Conservation (phyloP, 164 flowering plant genomes). For the Kingdonia uniflora region DNA sequence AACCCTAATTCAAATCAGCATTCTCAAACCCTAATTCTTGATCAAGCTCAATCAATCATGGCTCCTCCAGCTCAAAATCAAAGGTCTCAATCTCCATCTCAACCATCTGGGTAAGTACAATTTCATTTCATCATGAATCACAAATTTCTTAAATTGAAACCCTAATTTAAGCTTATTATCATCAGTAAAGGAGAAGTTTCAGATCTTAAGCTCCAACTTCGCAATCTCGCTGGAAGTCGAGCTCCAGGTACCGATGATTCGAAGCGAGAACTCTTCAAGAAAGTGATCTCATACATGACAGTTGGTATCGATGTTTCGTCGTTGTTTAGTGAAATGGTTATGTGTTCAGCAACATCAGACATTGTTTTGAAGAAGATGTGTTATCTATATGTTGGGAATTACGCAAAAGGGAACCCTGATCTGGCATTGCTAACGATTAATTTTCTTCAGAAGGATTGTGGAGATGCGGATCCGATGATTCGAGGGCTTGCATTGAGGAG, state of each 20-base stretch:
- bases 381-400: conserved; percentile 90
- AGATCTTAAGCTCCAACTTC: conserved; percentile 82
- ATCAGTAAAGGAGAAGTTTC: conserved; percentile 93
- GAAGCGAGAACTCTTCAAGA: conserved; percentile 89
- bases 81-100: conserved; percentile 70
- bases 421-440: conserved; percentile 92
- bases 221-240: conserved; percentile 86
- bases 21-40: conserved; percentile 1
- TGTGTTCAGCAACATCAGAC: conserved; percentile 96
- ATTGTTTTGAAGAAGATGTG: conserved; percentile 98
- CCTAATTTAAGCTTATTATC: background rate
- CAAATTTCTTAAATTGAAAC: background rate
- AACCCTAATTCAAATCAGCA: conserved; percentile 3
- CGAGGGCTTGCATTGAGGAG: conserved; percentile 94
- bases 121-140: background rate
- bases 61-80: conserved; percentile 24
- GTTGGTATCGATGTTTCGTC: conserved; percentile 94
- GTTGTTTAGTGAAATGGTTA: conserved; percentile 97
- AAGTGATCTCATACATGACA: conserved; percentile 95
- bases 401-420: conserved; percentile 92
- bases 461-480: conserved; percentile 97
- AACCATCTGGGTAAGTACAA: conserved; percentile 90
- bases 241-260: conserved; percentile 91
- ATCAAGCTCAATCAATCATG: conserved; percentile 12
- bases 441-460: conserved; percentile 93